These are phyloP conservation scores for Tetracentron sinense DNA, from an alignment of 164 flowering plant genomes.

Conservation along the genomic window DNA sequence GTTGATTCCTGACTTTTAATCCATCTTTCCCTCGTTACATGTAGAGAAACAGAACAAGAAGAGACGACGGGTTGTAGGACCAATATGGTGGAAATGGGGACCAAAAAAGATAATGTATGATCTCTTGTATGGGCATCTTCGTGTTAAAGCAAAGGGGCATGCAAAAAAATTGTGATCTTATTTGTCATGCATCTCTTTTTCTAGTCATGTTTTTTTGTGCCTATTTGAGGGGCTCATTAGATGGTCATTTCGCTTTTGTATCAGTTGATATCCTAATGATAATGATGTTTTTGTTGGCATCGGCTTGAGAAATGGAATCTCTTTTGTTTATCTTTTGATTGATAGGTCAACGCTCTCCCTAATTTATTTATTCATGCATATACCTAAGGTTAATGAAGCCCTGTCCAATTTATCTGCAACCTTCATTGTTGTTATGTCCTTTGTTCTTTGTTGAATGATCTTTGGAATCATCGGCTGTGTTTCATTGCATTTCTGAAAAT, in stretches of 20 bases:
- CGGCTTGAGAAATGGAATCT: too few relatives aligned
- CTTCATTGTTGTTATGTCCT: too few relatives aligned
- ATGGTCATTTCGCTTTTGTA: neutral
- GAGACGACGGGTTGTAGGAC: constrained; percentile 29
- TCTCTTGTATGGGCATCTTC: constrained; percentile 15
- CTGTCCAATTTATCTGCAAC: too few relatives aligned
- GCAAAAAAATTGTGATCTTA: constrained; percentile 1
- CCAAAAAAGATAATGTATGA: constrained; percentile 51
- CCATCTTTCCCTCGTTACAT: constrained; percentile 4
- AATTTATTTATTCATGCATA: too few relatives aligned
- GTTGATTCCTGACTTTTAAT: neutral
- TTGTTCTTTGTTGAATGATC: too few relatives aligned
- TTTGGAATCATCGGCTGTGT: too few relatives aligned
- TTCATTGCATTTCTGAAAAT: too few relatives aligned
- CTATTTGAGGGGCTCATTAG: neutral
- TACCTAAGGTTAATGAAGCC: too few relatives aligned
- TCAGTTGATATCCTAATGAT: neutral
- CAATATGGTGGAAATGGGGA: constrained; percentile 82
- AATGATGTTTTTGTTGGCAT: neutral
- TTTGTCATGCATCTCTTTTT: neutral
- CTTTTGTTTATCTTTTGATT: too few relatives aligned
- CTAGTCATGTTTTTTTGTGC: neutral
- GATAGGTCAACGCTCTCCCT: too few relatives aligned
- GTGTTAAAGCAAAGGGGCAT: constrained; percentile 8
- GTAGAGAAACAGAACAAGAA: constrained; percentile 44